These are phyloP conservation scores for Cucurbitaria berberidis DNA, from an alignment of 2,329 filamentous ascomycete genomes.

Conservation along the genomic window DNA sequence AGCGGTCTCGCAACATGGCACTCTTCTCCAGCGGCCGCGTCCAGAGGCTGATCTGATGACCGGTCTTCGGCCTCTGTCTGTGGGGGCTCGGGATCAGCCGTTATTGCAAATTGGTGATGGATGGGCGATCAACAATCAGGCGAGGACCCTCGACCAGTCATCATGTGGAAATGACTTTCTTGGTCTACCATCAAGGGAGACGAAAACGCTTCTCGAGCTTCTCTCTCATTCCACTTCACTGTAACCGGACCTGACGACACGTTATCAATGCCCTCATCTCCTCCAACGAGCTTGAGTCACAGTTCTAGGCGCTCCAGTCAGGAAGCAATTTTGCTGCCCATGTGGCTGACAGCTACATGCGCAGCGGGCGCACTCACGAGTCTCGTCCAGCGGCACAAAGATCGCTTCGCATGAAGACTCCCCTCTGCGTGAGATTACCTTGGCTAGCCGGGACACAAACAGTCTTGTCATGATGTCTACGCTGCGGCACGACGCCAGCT, in stretches of 20 bases:
- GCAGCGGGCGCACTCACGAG: constrained; percentile 1
- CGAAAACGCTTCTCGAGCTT: too few relatives aligned
- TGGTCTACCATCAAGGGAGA: neutral
- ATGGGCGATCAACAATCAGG: neutral
- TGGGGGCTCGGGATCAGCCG: constrained; percentile 8
- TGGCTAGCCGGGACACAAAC: neutral
- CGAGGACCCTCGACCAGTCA: constrained; percentile 7
- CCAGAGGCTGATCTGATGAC: neutral
- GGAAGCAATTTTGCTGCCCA: constrained; percentile 3
- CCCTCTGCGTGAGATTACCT: constrained; percentile 1
- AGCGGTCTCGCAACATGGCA: neutral
- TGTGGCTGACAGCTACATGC: constrained; percentile 4
- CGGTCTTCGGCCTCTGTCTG: neutral
- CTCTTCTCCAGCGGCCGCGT: neutral
- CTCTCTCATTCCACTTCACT: neutral
- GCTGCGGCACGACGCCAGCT: too few relatives aligned
- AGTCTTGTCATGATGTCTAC: neutral
- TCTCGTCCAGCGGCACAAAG: too few relatives aligned
- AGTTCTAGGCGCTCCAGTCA: constrained; percentile 1
- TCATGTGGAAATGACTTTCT: neutral
- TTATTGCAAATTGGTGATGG: constrained; percentile 10
- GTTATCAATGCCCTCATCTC: neutral
- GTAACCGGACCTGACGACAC: neutral
- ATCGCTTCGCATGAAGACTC: neutral
- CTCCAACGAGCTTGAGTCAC: neutral